These are phyloP conservation scores for Blastobotrys robertii DNA, from an alignment of 805 yeast genomes.

Conservation along the genomic window DNA sequence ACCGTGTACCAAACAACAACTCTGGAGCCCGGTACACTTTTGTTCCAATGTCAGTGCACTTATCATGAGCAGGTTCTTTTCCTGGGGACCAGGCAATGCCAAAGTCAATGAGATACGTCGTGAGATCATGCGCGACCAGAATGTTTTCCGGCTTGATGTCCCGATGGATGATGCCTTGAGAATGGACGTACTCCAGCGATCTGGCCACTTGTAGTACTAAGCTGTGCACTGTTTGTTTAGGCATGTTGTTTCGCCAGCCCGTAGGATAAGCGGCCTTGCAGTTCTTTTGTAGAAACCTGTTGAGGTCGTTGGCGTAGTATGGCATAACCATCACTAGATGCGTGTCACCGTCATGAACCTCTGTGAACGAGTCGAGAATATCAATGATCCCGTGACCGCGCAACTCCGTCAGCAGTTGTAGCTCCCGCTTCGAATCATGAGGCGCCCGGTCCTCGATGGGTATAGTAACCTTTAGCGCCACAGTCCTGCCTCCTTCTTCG, in stretches of 20 bases:
- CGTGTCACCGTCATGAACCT: constrained; percentile 23
- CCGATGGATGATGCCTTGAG: constrained; percentile 29
- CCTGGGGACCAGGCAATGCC: constrained; percentile 52
- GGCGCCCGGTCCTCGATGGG: constrained; percentile 46
- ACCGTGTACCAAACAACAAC: constrained; percentile 46
- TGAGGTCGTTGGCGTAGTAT: constrained; percentile 29
- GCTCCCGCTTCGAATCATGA: constrained; percentile 40
- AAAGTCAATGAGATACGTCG: constrained; percentile 45
- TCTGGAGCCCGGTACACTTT: constrained; percentile 70
- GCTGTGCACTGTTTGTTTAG: constrained; percentile 26
- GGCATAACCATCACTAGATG: constrained; percentile 35
- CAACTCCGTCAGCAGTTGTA: constrained; percentile 28
- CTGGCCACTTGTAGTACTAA: constrained; percentile 14
- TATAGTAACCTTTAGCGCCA: constrained; percentile 40
- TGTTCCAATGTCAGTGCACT: constrained; percentile 47
- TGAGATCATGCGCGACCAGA: constrained; percentile 35
- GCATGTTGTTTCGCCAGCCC: constrained; percentile 30
- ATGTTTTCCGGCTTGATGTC: constrained; percentile 65
- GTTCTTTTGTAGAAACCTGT: constrained; percentile 26
- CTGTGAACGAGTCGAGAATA: constrained; percentile 20
- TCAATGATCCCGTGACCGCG: constrained; percentile 14
- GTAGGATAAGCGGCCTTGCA: constrained; percentile 28
- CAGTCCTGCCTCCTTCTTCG: constrained; percentile 9
- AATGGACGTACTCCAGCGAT: constrained; percentile 20
- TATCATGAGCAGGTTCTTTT: constrained; percentile 22